A percentile compares a stretch with the other conserved stretches of the same genome.
Evolutionary conservation across 2,329 filamentous ascomycete genomes (phyloP).

Genomic region (Chrysoporthe cubensis): DNA sequence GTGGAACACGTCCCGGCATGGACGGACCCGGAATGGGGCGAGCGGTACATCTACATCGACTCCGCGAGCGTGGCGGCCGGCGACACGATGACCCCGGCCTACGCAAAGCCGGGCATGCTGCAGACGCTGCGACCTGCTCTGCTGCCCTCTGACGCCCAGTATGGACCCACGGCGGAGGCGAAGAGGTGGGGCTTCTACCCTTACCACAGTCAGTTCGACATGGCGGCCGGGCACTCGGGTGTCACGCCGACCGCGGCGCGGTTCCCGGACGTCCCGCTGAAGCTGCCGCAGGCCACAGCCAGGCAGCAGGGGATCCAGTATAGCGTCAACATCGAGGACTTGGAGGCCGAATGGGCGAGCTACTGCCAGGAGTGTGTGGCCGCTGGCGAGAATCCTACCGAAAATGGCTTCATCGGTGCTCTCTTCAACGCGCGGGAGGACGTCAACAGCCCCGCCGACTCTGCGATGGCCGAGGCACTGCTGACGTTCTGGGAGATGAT

Average conservation of each 20-base stretch:
- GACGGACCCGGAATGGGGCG: slow-evolving; percentile 25
- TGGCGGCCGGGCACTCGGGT: slow-evolving; percentile 7
- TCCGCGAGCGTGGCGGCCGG: background rate
- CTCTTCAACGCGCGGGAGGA: background rate
- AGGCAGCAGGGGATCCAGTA: background rate
- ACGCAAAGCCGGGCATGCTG: slow-evolving; percentile 8
- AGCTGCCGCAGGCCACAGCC: background rate
- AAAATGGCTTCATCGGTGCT: background rate
- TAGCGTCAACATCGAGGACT: slow-evolving; percentile 9
- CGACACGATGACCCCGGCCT: background rate
- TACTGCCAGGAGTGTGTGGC: background rate
- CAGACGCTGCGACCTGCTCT: slow-evolving; percentile 24
- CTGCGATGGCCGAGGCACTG: slow-evolving; percentile 6
- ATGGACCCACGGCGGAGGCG: slow-evolving; percentile 17
- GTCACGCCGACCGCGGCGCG: slow-evolving; percentile 9
- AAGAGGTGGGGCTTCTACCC: slow-evolving; percentile 23
- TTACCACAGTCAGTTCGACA: background rate
- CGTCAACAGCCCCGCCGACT: background rate
- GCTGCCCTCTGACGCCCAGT: background rate
- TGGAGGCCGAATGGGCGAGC: background rate
- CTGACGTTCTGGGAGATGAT: background rate
- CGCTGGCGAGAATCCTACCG: background rate
- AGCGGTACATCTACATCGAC: slow-evolving; percentile 9
- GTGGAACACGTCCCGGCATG: slow-evolving; percentile 27
- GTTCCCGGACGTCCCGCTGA: slow-evolving; percentile 14